phyloP scores from a whole-genome alignment of 23 red algal species.

The Agarophyton chilense region DNA sequence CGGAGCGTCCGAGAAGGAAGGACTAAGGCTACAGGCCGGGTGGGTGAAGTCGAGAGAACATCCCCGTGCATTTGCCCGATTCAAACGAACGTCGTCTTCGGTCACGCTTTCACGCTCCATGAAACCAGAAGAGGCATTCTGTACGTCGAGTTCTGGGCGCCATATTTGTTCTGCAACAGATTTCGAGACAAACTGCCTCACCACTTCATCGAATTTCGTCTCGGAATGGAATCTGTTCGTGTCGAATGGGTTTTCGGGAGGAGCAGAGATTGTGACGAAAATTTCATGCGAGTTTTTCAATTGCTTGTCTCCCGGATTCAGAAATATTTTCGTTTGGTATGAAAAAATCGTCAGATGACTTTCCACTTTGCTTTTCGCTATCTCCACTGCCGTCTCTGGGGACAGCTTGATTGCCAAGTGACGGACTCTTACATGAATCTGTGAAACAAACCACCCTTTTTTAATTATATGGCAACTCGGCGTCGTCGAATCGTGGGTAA shows the following conservation, averaged over 20 bases:
- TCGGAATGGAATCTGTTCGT: background rate
- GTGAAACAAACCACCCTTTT: background rate
- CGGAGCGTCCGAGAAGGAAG: constrained; percentile 36
- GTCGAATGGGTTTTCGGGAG: background rate
- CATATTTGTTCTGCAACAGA: constrained; percentile 39
- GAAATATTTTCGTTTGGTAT: constrained; percentile 29
- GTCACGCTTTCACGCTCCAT: background rate
- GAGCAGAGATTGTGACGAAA: background rate
- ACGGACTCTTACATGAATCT: background rate
- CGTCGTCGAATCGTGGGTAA: too few species aligned
- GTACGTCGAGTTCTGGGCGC: background rate
- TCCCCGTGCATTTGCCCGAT: background rate
- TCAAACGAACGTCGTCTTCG: background rate
- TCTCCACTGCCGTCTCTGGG: background rate
- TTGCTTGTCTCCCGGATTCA: background rate
- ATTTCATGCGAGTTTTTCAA: background rate
- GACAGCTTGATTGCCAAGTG: background rate
- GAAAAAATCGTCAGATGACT: constrained; percentile 39
- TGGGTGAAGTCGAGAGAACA: constrained; percentile 36
- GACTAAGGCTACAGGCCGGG: constrained; percentile 38
- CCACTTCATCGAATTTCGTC: constrained; percentile 26
- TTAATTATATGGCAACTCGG: too few species aligned
- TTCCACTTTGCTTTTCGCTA: constrained; percentile 12
- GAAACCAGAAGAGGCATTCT: background rate
- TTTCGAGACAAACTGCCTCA: constrained; percentile 28